These are phyloP conservation scores for Schizonepeta tenuifolia DNA, from an alignment of 257 asterid genomes.

Conservation along the genomic window DNA sequence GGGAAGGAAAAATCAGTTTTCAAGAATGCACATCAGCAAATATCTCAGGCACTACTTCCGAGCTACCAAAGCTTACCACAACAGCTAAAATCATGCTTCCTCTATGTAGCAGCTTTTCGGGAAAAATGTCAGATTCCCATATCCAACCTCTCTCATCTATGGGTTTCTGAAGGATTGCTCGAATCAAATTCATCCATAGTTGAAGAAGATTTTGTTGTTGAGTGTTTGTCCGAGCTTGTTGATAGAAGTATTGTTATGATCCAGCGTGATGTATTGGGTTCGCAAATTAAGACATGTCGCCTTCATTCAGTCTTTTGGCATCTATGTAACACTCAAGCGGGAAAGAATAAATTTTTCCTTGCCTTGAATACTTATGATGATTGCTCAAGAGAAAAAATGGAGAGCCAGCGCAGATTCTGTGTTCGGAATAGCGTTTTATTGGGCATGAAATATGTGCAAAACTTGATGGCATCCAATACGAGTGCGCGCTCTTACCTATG, in stretches of 20 bases:
- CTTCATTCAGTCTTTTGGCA: constrained; percentile 8
- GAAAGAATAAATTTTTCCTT: neutral
- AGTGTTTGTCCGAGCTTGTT: constrained; percentile 10
- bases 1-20: no score
- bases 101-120: neutral
- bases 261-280: neutral
- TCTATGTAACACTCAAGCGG: neutral
- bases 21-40: neutral
- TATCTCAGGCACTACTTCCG: neutral
- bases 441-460: neutral
- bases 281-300: constrained; percentile 2
- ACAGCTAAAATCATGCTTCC: neutral
- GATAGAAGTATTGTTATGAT: constrained; percentile 15
- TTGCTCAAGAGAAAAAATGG: neutral
- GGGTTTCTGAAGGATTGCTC: no score
- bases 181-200: no score
- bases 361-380: neutral
- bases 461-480: neutral
- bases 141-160: no score
- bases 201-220: no score
- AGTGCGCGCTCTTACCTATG: neutral
- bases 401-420: neutral
- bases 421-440: neutral
- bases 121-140: no score
- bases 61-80: neutral